Conservation (phyloP, 163 green algal species). For the Chlamydomonas reinhardtii region DNA sequence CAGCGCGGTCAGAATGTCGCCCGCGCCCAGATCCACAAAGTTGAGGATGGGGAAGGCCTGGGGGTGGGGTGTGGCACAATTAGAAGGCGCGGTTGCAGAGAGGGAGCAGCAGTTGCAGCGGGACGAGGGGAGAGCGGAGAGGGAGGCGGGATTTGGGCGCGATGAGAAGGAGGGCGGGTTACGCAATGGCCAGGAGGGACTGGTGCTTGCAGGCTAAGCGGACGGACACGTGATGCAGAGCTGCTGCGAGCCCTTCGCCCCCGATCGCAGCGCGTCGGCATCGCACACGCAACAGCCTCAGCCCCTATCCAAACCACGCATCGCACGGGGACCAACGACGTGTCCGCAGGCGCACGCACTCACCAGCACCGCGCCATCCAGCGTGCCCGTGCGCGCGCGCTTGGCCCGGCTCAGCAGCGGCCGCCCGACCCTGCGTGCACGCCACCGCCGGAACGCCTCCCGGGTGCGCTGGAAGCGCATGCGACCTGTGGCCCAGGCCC, state of each 20-base stretch:
- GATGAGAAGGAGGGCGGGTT: no score
- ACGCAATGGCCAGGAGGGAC: no score
- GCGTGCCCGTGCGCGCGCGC: slow-evolving; percentile 8
- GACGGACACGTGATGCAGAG: no score
- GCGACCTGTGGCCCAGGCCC: neutral
- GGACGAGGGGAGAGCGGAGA: no score
- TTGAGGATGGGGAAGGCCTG: slow-evolving; percentile 39
- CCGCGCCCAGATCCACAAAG: slow-evolving; percentile 5
- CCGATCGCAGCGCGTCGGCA: no score
- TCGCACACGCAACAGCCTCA: no score
- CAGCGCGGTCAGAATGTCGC: slow-evolving; percentile 31
- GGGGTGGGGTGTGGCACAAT: neutral
- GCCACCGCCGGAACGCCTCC: neutral
- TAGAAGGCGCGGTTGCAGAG: no score
- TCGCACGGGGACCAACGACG: no score
- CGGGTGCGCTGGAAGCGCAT: neutral
- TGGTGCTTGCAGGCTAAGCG: no score
- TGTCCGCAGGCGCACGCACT: neutral
- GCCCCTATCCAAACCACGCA: no score
- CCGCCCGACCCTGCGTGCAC: neutral
- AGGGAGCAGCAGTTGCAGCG: neutral
- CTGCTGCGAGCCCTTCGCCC: no score
- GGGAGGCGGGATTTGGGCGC: no score
- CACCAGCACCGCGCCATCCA: slow-evolving; percentile 39
- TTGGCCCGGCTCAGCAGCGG: neutral